phyloP scores from a whole-genome alignment of 2,329 filamentous ascomycete species.

The Sporothrix mexicana region DNA sequence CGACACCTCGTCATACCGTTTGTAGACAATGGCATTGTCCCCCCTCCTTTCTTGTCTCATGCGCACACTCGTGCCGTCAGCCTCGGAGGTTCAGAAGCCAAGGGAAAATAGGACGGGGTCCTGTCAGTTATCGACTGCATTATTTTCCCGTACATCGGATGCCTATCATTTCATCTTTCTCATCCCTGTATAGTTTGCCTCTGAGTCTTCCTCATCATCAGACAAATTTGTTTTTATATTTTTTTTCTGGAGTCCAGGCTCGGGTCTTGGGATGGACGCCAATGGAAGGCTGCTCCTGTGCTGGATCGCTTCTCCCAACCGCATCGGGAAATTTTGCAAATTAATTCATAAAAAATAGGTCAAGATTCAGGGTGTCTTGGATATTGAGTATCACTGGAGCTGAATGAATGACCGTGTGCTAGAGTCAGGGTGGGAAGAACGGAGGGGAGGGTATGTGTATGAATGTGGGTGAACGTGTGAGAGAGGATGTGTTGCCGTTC shows the following conservation, averaged over 20 bases:
- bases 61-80: not conserved
- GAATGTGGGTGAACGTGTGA: not conserved
- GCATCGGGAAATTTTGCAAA: conserved; percentile 7
- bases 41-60: not conserved
- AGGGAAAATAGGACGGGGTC: not conserved
- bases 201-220: not conserved
- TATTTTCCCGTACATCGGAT: not conserved
- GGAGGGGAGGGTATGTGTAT: not conserved
- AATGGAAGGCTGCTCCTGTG: too few relatives aligned
- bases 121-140: conserved; percentile 19
- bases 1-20: not conserved
- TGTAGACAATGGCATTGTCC: not conserved
- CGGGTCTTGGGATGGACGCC: too few relatives aligned
- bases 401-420: not conserved
- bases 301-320: conserved; percentile 11
- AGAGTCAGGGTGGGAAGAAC: not conserved
- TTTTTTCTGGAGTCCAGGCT: not conserved
- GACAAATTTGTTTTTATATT: not conserved
- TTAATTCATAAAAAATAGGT: not conserved
- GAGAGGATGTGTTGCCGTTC: conserved; percentile 15
- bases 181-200: not conserved
- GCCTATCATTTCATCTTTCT: not conserved
- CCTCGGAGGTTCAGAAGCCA: not conserved
- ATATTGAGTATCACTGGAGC: not conserved
- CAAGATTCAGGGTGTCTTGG: not conserved